Base-by-base conservation (phyloP, 345 rosid species). In the Pugionium cornutum region DNA sequence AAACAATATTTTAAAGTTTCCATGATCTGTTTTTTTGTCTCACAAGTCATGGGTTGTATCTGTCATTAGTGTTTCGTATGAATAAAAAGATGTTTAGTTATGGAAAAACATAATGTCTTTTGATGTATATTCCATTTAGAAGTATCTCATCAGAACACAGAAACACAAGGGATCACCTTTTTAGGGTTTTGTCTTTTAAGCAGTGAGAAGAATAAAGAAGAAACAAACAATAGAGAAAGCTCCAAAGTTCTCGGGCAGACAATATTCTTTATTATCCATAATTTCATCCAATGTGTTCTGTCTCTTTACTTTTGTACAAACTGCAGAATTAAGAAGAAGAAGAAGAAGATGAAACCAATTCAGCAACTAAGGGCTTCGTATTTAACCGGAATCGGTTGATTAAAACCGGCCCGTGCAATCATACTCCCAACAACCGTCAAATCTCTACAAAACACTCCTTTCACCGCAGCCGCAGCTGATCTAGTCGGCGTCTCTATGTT, bases 381-480 rank as follows among this genome's bases (percentile, higher is more conserved):
- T 53, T 90, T 87, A 62, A 95, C 78, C 59, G 89, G 83, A 68
- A 95, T 68, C 53, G 92, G 88, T 55, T 83, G 92, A 52, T 82
- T 87, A 65, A 91, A 85, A 70, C 92, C 95, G 62, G 78, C 79
- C 40, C 85, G 92, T 7, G 97, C 72, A 50, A 94, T 75, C 79
- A 94, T 72, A 84, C 43, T 88, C 66, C 96, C 92, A 49, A 94
- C 97, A 4, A 67, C 82, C 0, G 92, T 86, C 2, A 90, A 83
- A 66, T 91, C 97, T 41, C 99, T 78, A 78, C 99, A 91, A 74
- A 94, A 94, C 52, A 88, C 84, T 31, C 97, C 99, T 59, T 86
- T 92, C 50, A 85, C 88, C 51, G 57, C 47, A 36, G 11, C 41
- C 26, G 31, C 32, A 29, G 2, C 47, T 48, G 45, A 45, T 66